phyloP scores from a whole-genome alignment of 345 rosid genomes.

The Corchorus capsularis region DNA sequence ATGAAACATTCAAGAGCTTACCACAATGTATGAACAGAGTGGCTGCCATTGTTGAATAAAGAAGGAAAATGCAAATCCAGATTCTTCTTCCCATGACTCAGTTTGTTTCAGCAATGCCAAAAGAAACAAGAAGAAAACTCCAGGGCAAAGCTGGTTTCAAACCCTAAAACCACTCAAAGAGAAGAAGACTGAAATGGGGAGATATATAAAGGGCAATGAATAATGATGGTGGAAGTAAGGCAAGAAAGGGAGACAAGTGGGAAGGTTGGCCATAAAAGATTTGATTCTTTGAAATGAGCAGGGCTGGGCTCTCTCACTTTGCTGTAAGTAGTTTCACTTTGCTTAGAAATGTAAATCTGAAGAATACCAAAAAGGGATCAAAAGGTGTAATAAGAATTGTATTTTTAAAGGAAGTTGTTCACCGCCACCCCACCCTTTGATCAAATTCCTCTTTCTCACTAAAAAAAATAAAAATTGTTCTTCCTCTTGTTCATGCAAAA shows the following conservation, averaged over 20 bases:
- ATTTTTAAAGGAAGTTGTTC: slow-evolving; percentile 21
- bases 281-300: slow-evolving; percentile 34
- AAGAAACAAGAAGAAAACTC: background rate
- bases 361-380: slow-evolving; percentile 31
- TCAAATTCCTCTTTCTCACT: background rate
- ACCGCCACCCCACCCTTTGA: background rate
- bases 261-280: slow-evolving; percentile 42
- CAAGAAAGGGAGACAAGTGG: slow-evolving; percentile 35
- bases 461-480: background rate
- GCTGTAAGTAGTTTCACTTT: slow-evolving; percentile 37
- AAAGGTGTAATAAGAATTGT: slow-evolving; percentile 19
- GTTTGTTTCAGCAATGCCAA: background rate
- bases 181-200: background rate
- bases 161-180: slow-evolving; percentile 6
- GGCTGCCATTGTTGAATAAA: slow-evolving; percentile 41
- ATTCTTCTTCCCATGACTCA: slow-evolving; percentile 33
- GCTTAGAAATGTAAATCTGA: slow-evolving; percentile 34
- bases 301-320: slow-evolving; percentile 54
- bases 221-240: slow-evolving; percentile 25
- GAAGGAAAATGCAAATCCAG: slow-evolving; percentile 34
- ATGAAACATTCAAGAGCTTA: slow-evolving; percentile 27
- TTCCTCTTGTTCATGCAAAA: slow-evolving; percentile 14
- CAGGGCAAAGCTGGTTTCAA: background rate
- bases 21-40: slow-evolving; percentile 43
- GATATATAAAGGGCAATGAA: slow-evolving; percentile 15